Percentiles rank a stretch among this genome's conserved stretches.
Conservation (phyloP, 1,284 basidiomycete species). For the Ganoderma lingzhi region DNA sequence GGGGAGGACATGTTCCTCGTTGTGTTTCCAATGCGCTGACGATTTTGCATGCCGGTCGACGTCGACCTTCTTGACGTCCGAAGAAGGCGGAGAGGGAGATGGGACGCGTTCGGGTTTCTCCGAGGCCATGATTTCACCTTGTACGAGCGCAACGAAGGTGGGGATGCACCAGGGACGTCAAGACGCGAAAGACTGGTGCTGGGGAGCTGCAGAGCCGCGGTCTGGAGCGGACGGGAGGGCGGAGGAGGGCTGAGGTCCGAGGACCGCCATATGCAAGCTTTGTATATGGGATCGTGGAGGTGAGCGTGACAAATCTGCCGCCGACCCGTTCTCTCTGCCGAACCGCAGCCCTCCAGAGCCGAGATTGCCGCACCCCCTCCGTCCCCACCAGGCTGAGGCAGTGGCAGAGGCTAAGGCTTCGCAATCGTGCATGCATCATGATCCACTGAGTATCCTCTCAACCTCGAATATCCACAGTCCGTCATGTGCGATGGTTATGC, state of each 20-base stretch:
- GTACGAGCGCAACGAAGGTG: background rate
- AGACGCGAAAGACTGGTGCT: conserved; percentile 18
- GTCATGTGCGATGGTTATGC: background rate
- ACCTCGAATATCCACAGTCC: background rate
- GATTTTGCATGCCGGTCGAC: conserved; percentile 29
- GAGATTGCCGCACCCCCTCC: conserved; percentile 16
- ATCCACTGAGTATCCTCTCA: background rate
- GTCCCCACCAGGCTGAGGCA: background rate
- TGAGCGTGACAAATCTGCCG: conserved; percentile 24
- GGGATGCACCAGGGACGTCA: conserved; percentile 11
- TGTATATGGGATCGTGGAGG: conserved; percentile 12
- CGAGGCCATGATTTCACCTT: conserved; percentile 19
- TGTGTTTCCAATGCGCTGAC: conserved; percentile 45
- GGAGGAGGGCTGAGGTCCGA: conserved; percentile 13
- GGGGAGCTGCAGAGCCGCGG: conserved; percentile 8
- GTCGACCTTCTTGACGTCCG: conserved; percentile 24
- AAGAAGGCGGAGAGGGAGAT: conserved; percentile 10
- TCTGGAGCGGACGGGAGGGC: conserved; percentile 11
- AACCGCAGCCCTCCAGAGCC: conserved; percentile 8
- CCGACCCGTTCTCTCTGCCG: conserved; percentile 5
- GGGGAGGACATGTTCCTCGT: conserved; percentile 50
- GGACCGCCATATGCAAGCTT: conserved; percentile 5
- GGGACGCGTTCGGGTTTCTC: conserved; percentile 17
- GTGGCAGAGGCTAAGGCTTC: too few species aligned
- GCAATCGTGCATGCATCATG: background rate